Base-by-base conservation (phyloP, 495 filamentous ascomycete species). In the Xylaria flabelliformis region DNA sequence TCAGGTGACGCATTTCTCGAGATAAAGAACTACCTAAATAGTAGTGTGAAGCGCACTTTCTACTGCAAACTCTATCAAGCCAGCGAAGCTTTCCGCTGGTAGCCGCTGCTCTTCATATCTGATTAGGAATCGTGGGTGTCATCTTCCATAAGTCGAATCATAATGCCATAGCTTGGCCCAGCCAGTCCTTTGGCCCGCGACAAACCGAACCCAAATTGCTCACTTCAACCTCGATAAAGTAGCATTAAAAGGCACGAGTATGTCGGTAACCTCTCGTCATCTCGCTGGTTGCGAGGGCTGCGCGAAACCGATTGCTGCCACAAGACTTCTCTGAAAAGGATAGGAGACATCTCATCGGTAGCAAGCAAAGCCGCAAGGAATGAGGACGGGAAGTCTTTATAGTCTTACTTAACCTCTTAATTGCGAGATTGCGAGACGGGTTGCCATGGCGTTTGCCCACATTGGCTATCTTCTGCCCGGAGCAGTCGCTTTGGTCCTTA, bases 401-500 rank as follows among this genome's bases (percentile, higher is more conserved):
- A n/a, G 15, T 50, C 63, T 34, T 36, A 19, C 10, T 41, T 55
- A 10, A 65, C 9, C 19, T 41, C 9, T 41, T 4, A 19, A n/a
- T 8, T 7, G 7, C 44, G 32, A 59, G 36, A 34, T 34, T 24
- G 48, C 36, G 24, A 48, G 53, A 46, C 15, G 21, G 17, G 2
- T 46, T 1, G 55, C 21, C 21, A 59, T 69, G 68, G 58, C 32
- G n/a, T 51, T 61, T 34, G 32, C 58, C 13, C 68, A 70, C 26
- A 1, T 64, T 21, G 68, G 68, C 9, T 64, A 50, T 34, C 48
- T 71, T 10, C 55, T 73, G 41, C 42, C 65, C 36, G 71, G 36
- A 21, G 71, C 59, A 21, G 71, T 58, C 42, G 74, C 44, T 24
- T 42, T 77, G 50, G 71, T 1, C 29, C 61, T 77, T n/a, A 21